Conservation (phyloP, 169 alveolate species). For the Cryptosporidium baileyi region DNA sequence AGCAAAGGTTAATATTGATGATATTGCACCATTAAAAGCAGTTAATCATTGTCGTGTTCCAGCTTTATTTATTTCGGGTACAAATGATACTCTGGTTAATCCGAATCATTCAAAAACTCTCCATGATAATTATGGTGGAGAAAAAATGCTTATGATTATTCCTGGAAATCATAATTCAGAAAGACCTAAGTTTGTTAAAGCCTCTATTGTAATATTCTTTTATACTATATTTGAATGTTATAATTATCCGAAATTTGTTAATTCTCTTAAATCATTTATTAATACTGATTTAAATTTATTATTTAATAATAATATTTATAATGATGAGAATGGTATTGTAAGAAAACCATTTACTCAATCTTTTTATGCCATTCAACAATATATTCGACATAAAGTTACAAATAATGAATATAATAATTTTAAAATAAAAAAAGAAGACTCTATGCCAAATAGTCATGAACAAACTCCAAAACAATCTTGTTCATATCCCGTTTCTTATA, state of each 20-base stretch:
- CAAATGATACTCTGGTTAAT: constrained; percentile 71
- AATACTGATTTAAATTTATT: constrained; percentile 32
- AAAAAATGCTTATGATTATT: constrained; percentile 71
- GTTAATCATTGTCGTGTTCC: constrained; percentile 85
- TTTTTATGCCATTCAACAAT: constrained; percentile 56
- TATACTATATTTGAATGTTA: constrained; percentile 51
- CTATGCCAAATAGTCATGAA: background rate
- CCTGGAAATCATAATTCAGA: constrained; percentile 77
- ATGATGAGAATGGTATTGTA: background rate
- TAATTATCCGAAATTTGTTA: background rate
- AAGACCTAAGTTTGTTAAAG: constrained; percentile 73
- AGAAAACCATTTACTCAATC: constrained; percentile 22
- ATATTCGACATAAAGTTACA: constrained; percentile 9
- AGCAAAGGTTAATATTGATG: constrained; percentile 84
- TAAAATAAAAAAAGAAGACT: background rate
- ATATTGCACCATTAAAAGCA: constrained; percentile 79
- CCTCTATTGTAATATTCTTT: constrained; percentile 74
- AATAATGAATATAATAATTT: background rate
- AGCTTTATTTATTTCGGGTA: constrained; percentile 79
- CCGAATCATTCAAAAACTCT: constrained; percentile 69
- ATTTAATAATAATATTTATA: background rate
- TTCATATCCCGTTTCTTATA: background rate
- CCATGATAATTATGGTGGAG: constrained; percentile 71
- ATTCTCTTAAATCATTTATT: constrained; percentile 14
- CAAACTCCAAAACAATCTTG: background rate